Percentiles rank a stretch among this genome's conserved stretches.
phyloP scores from a whole-genome alignment of 805 yeast genomes.

The Sugiyamaella americana region DNA sequence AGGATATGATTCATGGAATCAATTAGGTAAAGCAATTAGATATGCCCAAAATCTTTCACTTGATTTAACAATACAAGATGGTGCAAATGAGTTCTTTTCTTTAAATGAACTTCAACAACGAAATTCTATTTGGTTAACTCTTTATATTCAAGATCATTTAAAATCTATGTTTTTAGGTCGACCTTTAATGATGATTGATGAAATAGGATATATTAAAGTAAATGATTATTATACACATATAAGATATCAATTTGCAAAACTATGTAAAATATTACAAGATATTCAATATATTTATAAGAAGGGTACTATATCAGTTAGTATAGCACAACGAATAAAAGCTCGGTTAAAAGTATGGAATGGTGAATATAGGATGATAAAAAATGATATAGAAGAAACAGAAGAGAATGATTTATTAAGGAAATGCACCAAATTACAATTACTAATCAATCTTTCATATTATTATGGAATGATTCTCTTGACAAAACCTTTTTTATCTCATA shows the following conservation, averaged over 20 bases:
- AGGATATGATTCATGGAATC: slow-evolving; percentile 37
- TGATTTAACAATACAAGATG: slow-evolving; percentile 4
- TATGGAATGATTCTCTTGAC: slow-evolving; percentile 14
- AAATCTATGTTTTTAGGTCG: slow-evolving; percentile 12
- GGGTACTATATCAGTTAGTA: slow-evolving; percentile 3
- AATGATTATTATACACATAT: neutral
- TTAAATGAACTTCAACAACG: slow-evolving; percentile 7
- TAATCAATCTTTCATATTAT: slow-evolving; percentile 12
- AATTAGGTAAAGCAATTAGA: slow-evolving; percentile 38
- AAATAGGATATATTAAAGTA: slow-evolving; percentile 10
- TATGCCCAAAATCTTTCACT: slow-evolving; percentile 40
- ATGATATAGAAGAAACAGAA: neutral
- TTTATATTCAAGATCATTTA: slow-evolving; percentile 14
- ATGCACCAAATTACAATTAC: neutral
- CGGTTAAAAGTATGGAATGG: slow-evolving; percentile 10
- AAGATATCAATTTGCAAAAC: slow-evolving; percentile 7
- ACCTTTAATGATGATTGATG: slow-evolving; percentile 6
- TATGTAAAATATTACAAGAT: slow-evolving; percentile 14
- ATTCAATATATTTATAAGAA: slow-evolving; percentile 9
- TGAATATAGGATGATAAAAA: slow-evolving; percentile 4
- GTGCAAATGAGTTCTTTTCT: slow-evolving; percentile 14
- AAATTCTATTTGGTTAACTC: slow-evolving; percentile 7
- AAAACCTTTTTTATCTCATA: slow-evolving; percentile 16
- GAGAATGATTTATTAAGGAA: too few species aligned
- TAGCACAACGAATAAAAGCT: slow-evolving; percentile 9